Evolutionary conservation across 2,329 filamentous ascomycete species (phyloP), one percentile per base, ranked within the genome.

Genomic region (Pseudogymnoascus sp.): DNA sequence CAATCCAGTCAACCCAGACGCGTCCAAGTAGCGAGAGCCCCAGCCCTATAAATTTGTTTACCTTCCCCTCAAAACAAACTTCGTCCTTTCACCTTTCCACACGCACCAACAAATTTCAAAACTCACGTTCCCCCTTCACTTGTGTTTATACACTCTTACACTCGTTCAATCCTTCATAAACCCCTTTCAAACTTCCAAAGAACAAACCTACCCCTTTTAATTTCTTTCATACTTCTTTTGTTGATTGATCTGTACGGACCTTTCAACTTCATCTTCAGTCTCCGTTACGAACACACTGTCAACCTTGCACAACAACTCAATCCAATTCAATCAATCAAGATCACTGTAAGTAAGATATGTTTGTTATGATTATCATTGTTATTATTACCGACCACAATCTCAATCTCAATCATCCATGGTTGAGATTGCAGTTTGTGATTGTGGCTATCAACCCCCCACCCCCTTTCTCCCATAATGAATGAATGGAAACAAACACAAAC

Each of bases 101-200:
- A 45, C 19, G 41, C 41, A 45, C 5, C 19, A 23, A 6, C 10
- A 21, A 45, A 45, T 45, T 45, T 23, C 54, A 31, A 60, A 31
- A 31, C 34, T 60, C 54, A 60, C 34, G n/a, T 60, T 37, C 34
- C 23, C 48, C 16, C 34, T 60, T 60, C 54, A 34, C 23, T n/a
- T 34, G 28, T 60, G 28, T 60, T 60, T 60, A 31, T 60, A 34
- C 54, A 60, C 34, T 60, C 23, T 37, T 60, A 19, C 54, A 60
- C 34, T 60, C 54, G 13, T 60, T 60, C 54, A 60, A 34, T 60
- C 23, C 34, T 60, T 3, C 34, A 60, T 34, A 19, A 13, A 34
- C 23, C 14, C 34, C 19, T 6, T 60, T 37, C 34, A 31, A 34
- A 13, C 34, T 36, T 60, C 28, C 28, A 16, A 16, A 37, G 5